A percentile compares a stretch with the other conserved stretches of the same genome.
Evolutionary conservation across 2,329 filamentous ascomycete species (phyloP).

Genomic region (Hypoxylon sp.): DNA sequence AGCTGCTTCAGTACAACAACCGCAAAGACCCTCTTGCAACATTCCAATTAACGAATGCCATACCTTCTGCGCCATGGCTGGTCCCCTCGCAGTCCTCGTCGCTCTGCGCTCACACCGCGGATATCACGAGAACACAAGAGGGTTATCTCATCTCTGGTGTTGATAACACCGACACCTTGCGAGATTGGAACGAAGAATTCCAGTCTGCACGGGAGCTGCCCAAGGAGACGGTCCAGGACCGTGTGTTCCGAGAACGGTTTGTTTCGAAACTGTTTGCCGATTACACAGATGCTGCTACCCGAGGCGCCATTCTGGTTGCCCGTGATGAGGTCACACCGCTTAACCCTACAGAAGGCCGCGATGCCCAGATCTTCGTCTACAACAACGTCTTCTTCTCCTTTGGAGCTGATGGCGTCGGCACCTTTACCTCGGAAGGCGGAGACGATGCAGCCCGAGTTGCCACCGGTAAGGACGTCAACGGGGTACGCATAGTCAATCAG

Average conservation of each 20-base stretch:
- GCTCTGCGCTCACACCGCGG: conserved; percentile 75
- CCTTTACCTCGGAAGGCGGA: conserved; percentile 94
- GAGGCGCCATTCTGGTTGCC: conserved; percentile 90
- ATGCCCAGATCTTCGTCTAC: conserved; percentile 98
- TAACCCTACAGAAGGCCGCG: conserved; percentile 90
- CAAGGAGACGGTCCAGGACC: conserved; percentile 91
- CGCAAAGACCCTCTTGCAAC: conserved; percentile 87
- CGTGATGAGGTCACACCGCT: conserved; percentile 90
- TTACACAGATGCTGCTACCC: conserved; percentile 93
- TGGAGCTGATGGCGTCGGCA: conserved; percentile 95
- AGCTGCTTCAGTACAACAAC: conserved; percentile 84
- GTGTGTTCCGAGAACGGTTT: conserved; percentile 92
- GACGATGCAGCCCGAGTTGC: conserved; percentile 96
- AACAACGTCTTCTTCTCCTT: conserved; percentile 99
- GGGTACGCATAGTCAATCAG: conserved; percentile 95
- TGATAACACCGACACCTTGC: conserved; percentile 91
- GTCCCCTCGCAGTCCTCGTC: conserved; percentile 74
- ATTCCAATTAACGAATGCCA: conserved; percentile 95
- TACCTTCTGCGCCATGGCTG: conserved; percentile 91
- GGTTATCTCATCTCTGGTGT: conserved; percentile 88
- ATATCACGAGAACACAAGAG: conserved; percentile 91
- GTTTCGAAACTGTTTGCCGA: conserved; percentile 97
- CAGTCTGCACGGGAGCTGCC: conserved; percentile 95
- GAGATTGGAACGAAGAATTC: conserved; percentile 99
- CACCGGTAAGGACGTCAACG: conserved; percentile 94